phyloP scores from a whole-genome alignment of 352 stramenopile species.

The Aphanomyces stellatus region DNA sequence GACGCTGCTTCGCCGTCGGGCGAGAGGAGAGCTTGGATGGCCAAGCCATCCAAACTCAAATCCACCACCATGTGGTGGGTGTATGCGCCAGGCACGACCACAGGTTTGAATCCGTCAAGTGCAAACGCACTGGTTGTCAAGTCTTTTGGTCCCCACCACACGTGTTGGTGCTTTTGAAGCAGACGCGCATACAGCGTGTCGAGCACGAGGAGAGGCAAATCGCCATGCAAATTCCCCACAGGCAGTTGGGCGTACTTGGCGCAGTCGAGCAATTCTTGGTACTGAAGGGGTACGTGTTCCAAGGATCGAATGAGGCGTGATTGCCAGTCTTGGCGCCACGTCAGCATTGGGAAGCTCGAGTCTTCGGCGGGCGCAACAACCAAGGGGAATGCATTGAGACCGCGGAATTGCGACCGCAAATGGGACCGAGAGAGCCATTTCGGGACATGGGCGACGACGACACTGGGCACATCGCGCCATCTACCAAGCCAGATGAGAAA shows the following conservation, averaged over 20 bases:
- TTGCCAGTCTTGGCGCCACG: conserved; percentile 87
- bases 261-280: conserved; percentile 83
- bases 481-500: not conserved
- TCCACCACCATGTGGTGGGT: conserved; percentile 55
- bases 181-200: conserved; percentile 91
- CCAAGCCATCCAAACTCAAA: conserved; percentile 59
- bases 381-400: conserved; percentile 90
- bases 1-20: conserved; percentile 25
- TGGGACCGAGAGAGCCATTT: conserved; percentile 42
- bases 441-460: conserved; percentile 83
- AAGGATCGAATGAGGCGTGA: conserved; percentile 66
- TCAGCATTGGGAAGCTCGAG: conserved; percentile 81
- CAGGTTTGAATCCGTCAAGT: conserved; percentile 78
- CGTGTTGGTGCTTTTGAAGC: conserved; percentile 88
- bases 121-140: conserved; percentile 63
- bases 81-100: conserved; percentile 91
- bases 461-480: conserved; percentile 47
- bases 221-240: conserved; percentile 90
- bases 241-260: conserved; percentile 89
- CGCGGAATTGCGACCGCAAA: conserved; percentile 73
- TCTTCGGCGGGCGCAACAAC: conserved; percentile 74
- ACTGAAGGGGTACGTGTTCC: conserved; percentile 81
- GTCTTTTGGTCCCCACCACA: conserved; percentile 91
- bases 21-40: conserved; percentile 68
- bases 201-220: conserved; percentile 87